Evolutionary conservation across 169 alveolate genomes (phyloP).

Genomic region (Cystoisospora suis): DNA sequence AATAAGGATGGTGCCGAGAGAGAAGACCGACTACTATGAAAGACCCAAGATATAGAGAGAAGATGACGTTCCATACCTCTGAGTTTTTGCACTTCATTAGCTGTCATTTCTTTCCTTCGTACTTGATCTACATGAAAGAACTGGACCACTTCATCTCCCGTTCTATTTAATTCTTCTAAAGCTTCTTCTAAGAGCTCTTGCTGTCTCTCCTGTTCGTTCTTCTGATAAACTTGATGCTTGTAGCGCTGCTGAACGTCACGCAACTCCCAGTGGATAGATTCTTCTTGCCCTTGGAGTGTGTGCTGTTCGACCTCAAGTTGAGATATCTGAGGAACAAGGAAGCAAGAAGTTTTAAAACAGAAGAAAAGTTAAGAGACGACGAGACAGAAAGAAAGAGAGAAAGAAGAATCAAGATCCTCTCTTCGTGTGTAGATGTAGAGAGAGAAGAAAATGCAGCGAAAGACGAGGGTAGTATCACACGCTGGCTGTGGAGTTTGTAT

Average conservation of each 20-base stretch:
- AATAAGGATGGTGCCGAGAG: too few relatives aligned
- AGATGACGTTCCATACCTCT: not conserved
- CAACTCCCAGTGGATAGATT: conserved; percentile 28
- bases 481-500: too few relatives aligned
- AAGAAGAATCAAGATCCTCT: too few relatives aligned
- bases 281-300: conserved; percentile 36
- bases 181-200: conserved; percentile 21
- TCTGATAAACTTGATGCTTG: conserved; percentile 47
- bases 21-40: too few relatives aligned
- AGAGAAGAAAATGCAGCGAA: too few relatives aligned
- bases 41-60: too few relatives aligned
- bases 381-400: too few relatives aligned
- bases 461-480: too few relatives aligned
- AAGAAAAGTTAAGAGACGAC: too few relatives aligned
- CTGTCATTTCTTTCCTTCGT: not conserved
- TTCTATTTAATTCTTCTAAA: not conserved
- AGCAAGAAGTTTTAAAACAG: too few relatives aligned
- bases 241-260: conserved; percentile 47
- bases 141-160: not conserved
- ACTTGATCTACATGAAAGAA: not conserved
- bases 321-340: conserved; percentile 42
- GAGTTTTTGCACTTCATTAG: not conserved
- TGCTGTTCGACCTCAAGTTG: not conserved
- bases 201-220: conserved; percentile 27
- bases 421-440: too few relatives aligned